Base-by-base conservation (phyloP, 139 green algal genomes). In the Bryopsis sp. region DNA sequence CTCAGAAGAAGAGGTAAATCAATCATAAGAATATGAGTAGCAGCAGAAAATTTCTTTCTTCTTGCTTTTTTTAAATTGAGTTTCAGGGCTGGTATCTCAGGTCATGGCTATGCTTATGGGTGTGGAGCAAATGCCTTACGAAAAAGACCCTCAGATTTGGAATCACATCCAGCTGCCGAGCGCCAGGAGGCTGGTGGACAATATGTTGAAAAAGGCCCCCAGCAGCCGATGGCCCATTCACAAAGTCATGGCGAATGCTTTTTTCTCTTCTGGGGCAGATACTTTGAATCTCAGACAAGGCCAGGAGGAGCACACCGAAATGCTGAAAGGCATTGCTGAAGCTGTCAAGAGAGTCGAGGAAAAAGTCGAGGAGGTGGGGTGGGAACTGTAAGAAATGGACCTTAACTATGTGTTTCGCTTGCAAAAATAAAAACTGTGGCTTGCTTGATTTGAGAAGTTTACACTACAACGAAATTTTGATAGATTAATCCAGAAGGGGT, bases 331-430 rank as follows among this genome's bases (percentile, higher is more conserved):
- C n/a, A n/a, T n/a, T n/a, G n/a, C n/a, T n/a, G n/a, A n/a, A n/a
- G n/a, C n/a, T n/a, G n/a, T n/a, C n/a, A n/a, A n/a, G n/a, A n/a
- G n/a, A n/a, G n/a, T n/a, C n/a, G n/a, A n/a, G n/a, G n/a, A n/a
- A n/a, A n/a, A n/a, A n/a, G n/a, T n/a, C n/a, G n/a, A 65, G 31
- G 58, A 7, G 4, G 26, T 65, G 22, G 58, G 58, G 6, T 47
- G 31, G 6, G 5, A 65, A 39, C 31, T 65, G 6, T 33, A 65
- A 39, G 28, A 65, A 65, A 65, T 65, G 19, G 58, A n/a, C n/a
- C n/a, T n/a, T n/a, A n/a, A n/a, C n/a, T n/a, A n/a, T n/a, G n/a
- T n/a, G n/a, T n/a, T n/a, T n/a, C n/a, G n/a, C n/a, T n/a, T n/a
- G n/a, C n/a, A n/a, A n/a, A n/a, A n/a, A n/a, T n/a, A n/a, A n/a